A percentile compares a stretch with the other conserved stretches of the same genome.
Conservation (phyloP, 2,329 filamentous ascomycete genomes). For the Pseudogymnoascus sp. region DNA sequence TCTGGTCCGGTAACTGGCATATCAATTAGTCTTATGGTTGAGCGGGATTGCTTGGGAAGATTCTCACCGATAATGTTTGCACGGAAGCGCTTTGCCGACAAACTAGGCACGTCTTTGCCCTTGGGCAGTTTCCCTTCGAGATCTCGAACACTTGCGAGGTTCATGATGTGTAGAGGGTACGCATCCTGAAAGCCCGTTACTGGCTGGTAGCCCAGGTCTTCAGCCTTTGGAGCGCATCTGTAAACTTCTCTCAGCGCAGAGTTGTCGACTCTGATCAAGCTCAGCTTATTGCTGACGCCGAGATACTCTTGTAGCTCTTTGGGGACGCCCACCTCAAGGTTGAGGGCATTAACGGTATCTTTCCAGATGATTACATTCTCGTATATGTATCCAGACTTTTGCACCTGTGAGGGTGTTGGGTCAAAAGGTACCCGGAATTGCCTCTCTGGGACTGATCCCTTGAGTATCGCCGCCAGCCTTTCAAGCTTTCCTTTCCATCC, state of each 20-base stretch:
- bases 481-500: slow-evolving; percentile 43
- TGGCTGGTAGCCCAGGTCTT: slow-evolving; percentile 55
- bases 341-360: slow-evolving; percentile 47
- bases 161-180: slow-evolving; percentile 65
- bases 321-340: slow-evolving; percentile 52
- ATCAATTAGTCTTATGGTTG: slow-evolving; percentile 13
- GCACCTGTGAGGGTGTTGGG: slow-evolving; percentile 50
- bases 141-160: slow-evolving; percentile 54
- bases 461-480: slow-evolving; percentile 43
- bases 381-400: slow-evolving; percentile 49
- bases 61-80: slow-evolving; percentile 61
- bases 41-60: neutral
- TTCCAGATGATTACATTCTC: slow-evolving; percentile 61
- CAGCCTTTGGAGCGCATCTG: slow-evolving; percentile 50
- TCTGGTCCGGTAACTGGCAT: slow-evolving; percentile 50
- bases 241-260: slow-evolving; percentile 49
- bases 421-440: slow-evolving; percentile 61
- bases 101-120: slow-evolving; percentile 39
- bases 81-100: slow-evolving; percentile 59
- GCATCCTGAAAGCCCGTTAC: slow-evolving; percentile 63
- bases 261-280: slow-evolving; percentile 61
- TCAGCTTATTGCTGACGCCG: slow-evolving; percentile 58
- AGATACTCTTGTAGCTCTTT: slow-evolving; percentile 57
- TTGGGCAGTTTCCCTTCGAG: slow-evolving; percentile 50
- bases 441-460: slow-evolving; percentile 47